These are phyloP conservation scores for Immersiporthe knoxdaviesiana DNA, from an alignment of 2,329 filamentous ascomycete species.

Conservation along the genomic window DNA sequence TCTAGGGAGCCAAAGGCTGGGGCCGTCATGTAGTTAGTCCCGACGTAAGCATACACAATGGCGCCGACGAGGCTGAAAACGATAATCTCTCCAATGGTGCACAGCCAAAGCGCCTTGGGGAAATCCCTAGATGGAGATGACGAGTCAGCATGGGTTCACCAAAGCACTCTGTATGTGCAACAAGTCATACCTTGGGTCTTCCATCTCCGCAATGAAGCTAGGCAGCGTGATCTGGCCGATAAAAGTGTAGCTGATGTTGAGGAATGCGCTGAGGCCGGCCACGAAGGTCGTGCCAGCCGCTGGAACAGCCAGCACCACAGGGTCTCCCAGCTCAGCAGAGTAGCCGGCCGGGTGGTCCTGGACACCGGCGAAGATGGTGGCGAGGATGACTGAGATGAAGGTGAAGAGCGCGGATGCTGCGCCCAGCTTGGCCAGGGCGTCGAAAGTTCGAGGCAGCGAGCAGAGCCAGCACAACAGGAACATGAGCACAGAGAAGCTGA, in stretches of 20 bases:
- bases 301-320: constrained; percentile 70
- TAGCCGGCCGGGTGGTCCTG: constrained; percentile 75
- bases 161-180: background rate
- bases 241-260: constrained; percentile 96
- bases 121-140: constrained; percentile 65
- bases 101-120: constrained; percentile 88
- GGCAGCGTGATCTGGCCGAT: constrained; percentile 94
- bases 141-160: background rate
- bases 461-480: constrained; percentile 75
- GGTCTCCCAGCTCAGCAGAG: constrained; percentile 55
- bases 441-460: constrained; percentile 85
- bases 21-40: constrained; percentile 84
- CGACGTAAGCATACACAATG: constrained; percentile 84
- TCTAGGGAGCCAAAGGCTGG: constrained; percentile 86
- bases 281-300: constrained; percentile 77
- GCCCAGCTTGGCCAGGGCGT: constrained; percentile 76
- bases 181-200: constrained; percentile 52
- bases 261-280: constrained; percentile 79
- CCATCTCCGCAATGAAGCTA: constrained; percentile 96
- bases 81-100: constrained; percentile 85
- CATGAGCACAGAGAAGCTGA: constrained; percentile 76
- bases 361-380: constrained; percentile 79
- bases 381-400: constrained; percentile 84
- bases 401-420: constrained; percentile 84
- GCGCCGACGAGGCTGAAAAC: constrained; percentile 82